Evolutionary conservation across 2,329 filamentous ascomycete genomes (phyloP).

Genomic region (Pyrenophora seminiperda): DNA sequence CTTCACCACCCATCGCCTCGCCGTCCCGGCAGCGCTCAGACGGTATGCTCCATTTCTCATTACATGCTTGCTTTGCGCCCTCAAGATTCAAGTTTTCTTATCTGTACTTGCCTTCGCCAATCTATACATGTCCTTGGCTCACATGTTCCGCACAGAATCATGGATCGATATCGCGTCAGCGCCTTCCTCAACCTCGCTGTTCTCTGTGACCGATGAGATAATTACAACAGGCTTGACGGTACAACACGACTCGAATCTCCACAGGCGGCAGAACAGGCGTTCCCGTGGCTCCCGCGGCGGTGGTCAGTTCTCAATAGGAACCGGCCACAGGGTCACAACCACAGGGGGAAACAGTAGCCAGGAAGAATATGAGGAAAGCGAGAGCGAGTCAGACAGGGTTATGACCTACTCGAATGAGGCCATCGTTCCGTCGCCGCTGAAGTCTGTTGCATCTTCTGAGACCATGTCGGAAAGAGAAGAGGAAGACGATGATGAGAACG

Average conservation of each 20-base stretch:
- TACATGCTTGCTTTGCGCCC: background rate
- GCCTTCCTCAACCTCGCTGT: constrained; percentile 90
- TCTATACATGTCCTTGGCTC: constrained; percentile 11
- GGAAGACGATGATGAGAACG: constrained; percentile 69
- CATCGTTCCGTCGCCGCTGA: constrained; percentile 47
- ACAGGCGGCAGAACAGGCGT: constrained; percentile 62
- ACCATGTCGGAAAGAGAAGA: constrained; percentile 44
- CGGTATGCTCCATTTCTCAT: constrained; percentile 22
- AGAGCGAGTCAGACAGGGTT: constrained; percentile 81
- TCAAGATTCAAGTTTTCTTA: background rate
- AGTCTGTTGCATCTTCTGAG: constrained; percentile 46
- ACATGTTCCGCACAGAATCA: constrained; percentile 68
- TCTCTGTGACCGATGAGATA: constrained; percentile 83
- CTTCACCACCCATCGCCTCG: constrained; percentile 22
- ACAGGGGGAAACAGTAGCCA: constrained; percentile 75
- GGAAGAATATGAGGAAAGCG: constrained; percentile 92
- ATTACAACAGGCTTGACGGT: constrained; percentile 86
- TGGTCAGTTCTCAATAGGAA: constrained; percentile 42
- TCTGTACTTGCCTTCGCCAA: no score
- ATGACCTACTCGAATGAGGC: constrained; percentile 69
- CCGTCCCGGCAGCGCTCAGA: constrained; percentile 37
- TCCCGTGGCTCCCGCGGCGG: constrained; percentile 36
- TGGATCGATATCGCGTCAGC: constrained; percentile 95
- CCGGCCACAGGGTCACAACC: constrained; percentile 51
- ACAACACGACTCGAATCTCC: constrained; percentile 65